Evolutionary conservation across 805 yeast genomes (phyloP).

Genomic region (Candida anglica): DNA sequence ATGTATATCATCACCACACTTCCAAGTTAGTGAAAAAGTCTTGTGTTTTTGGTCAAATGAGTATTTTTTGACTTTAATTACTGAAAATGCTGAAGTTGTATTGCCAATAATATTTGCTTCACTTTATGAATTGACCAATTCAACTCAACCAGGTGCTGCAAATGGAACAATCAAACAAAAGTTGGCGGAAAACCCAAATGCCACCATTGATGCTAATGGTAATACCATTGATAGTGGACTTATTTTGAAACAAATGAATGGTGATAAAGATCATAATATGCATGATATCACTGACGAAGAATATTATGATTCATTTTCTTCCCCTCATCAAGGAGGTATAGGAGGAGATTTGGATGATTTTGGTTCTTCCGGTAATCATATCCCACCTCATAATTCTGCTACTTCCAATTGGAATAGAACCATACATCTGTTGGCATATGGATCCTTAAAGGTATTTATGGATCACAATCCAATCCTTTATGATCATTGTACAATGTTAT

Average conservation of each 20-base stretch:
- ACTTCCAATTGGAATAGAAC: conserved; percentile 88
- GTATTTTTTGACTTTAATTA: conserved; percentile 82
- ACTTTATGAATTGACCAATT: conserved; percentile 73
- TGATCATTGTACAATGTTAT: conserved; percentile 87
- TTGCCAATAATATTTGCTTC: conserved; percentile 90
- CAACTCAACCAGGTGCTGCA: conserved; percentile 41
- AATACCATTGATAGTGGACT: conserved; percentile 36
- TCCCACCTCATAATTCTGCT: conserved; percentile 42
- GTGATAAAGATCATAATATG: conserved; percentile 10
- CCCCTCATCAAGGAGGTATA: conserved; percentile 22
- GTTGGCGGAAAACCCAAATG: conserved; percentile 32
- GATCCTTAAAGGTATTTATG: conserved; percentile 86
- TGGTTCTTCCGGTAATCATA: conserved; percentile 22
- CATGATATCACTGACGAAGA: conserved; percentile 42
- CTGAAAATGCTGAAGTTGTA: conserved; percentile 89
- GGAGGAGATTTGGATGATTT: conserved; percentile 28
- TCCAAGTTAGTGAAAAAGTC: conserved; percentile 95
- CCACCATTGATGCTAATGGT: conserved; percentile 40
- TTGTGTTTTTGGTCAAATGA: conserved; percentile 93
- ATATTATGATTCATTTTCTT: conserved; percentile 37
- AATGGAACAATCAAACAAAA: conserved; percentile 38
- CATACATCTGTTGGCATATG: conserved; percentile 84
- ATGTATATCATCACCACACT: conserved; percentile 92
- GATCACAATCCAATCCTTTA: conserved; percentile 88
- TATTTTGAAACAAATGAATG: conserved; percentile 23